Percentiles rank a stretch among this genome's conserved stretches.
Conservation (phyloP, 225 moss, liverwort and hornwort species). For the Polytrichum commune region DNA sequence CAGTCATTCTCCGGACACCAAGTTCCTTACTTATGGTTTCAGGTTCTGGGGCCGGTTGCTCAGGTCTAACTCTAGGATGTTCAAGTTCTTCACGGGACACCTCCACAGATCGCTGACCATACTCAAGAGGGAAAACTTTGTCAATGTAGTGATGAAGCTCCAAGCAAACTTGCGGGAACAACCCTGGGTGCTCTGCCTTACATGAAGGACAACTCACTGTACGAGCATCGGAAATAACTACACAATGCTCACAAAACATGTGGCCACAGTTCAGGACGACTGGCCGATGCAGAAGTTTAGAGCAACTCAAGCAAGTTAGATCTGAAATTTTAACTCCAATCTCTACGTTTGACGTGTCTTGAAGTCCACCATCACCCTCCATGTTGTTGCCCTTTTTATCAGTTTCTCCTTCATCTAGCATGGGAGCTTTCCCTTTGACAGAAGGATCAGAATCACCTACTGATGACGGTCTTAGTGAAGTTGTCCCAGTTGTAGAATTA, state of each 20-base stretch:
- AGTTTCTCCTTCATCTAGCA: constrained; percentile 34
- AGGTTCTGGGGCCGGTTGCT: constrained; percentile 20
- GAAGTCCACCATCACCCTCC: neutral
- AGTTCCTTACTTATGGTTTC: constrained; percentile 23
- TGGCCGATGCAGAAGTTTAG: constrained; percentile 69
- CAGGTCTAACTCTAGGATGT: constrained; percentile 24
- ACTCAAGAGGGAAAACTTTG: constrained; percentile 60
- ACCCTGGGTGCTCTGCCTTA: constrained; percentile 73
- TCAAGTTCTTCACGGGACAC: constrained; percentile 31
- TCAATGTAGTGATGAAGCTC: constrained; percentile 91
- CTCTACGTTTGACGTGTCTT: constrained; percentile 17
- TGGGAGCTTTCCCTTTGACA: constrained; percentile 46
- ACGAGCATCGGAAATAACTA: constrained; percentile 26
- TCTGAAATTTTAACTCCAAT: constrained; percentile 33
- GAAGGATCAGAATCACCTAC: constrained; percentile 5
- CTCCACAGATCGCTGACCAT: constrained; percentile 52
- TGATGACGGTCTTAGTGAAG: neutral
- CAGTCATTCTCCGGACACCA: constrained; percentile 5
- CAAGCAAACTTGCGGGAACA: constrained; percentile 74
- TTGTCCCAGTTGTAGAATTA: constrained; percentile 5
- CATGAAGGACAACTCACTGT: constrained; percentile 62
- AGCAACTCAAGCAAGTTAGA: constrained; percentile 61
- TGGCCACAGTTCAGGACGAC: constrained; percentile 92
- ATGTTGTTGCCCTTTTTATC: neutral
- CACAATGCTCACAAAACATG: constrained; percentile 79